These are phyloP conservation scores for Blepharisma stoltei DNA, from an alignment of 73 alveolate species.

Conservation along the genomic window DNA sequence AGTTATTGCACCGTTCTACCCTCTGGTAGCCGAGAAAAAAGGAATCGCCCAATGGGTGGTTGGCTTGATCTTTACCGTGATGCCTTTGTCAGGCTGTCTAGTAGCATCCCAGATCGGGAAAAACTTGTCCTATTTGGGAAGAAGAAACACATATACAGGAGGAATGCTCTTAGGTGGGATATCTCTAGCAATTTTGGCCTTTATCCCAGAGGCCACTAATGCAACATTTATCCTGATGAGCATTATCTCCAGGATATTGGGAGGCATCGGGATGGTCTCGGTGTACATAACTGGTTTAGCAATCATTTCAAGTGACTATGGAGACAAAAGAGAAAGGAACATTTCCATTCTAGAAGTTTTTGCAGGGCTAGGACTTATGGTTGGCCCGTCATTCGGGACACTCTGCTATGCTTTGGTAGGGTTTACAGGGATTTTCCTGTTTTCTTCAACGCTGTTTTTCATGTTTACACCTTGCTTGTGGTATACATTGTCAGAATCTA, in stretches of 20 bases:
- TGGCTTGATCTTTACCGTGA: constrained; percentile 14
- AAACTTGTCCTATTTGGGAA: not conserved
- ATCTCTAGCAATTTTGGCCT: not conserved
- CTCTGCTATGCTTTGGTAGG: not conserved
- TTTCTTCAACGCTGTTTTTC: not conserved
- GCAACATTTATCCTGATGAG: not conserved
- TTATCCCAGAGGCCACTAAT: not conserved
- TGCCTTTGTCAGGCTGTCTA: not conserved
- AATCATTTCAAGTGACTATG: constrained; percentile 12
- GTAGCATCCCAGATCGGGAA: not conserved
- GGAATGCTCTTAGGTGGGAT: not conserved
- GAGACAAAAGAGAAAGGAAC: not conserved
- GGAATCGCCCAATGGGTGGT: constrained; percentile 3
- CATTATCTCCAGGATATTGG: not conserved
- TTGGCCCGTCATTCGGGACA: not conserved
- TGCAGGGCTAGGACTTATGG: constrained; percentile 24
- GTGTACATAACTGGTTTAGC: not conserved
- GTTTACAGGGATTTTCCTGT: not conserved
- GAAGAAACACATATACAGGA: not conserved
- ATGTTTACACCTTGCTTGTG: not conserved
- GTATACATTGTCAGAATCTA: not conserved
- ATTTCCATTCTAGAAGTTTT: constrained; percentile 18
- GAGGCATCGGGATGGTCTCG: constrained; percentile 26
- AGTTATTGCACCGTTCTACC: not conserved
- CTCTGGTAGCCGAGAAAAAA: constrained; percentile 7